These are phyloP conservation scores for Rhodofomes roseus DNA, from an alignment of 1,284 basidiomycete species.

Conservation along the genomic window DNA sequence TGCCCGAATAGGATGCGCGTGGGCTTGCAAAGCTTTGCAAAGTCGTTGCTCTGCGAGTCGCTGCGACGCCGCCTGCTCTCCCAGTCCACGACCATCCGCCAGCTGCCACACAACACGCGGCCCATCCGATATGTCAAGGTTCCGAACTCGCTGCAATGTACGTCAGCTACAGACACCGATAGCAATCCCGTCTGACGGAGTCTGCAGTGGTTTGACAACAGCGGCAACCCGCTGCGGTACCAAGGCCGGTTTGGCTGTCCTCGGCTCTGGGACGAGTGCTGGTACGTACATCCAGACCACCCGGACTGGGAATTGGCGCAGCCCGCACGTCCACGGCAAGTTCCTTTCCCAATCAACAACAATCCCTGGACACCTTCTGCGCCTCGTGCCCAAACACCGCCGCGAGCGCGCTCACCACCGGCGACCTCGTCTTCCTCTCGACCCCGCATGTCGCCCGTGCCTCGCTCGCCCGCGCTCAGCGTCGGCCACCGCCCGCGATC, in stretches of 20 bases:
- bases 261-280: not conserved
- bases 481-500: not conserved
- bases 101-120: not conserved
- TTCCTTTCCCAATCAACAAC: not conserved
- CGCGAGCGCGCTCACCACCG: not conserved
- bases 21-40: not conserved
- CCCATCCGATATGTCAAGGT: not conserved
- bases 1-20: not conserved
- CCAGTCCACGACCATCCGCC: not conserved
- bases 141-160: not conserved
- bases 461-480: not conserved
- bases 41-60: not conserved
- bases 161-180: not conserved
- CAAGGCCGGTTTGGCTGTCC: not conserved
- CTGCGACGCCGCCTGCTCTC: not conserved
- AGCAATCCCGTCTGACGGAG: not conserved
- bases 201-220: not conserved
- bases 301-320: not conserved
- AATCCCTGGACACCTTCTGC: not conserved
- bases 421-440: not conserved
- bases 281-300: not conserved
- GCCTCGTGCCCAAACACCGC: not conserved
- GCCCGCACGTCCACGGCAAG: not conserved
- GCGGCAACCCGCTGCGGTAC: not conserved
- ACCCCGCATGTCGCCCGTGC: not conserved